Evolutionary conservation across 345 rosid species (phyloP).

Genomic region (Adansonia digitata): DNA sequence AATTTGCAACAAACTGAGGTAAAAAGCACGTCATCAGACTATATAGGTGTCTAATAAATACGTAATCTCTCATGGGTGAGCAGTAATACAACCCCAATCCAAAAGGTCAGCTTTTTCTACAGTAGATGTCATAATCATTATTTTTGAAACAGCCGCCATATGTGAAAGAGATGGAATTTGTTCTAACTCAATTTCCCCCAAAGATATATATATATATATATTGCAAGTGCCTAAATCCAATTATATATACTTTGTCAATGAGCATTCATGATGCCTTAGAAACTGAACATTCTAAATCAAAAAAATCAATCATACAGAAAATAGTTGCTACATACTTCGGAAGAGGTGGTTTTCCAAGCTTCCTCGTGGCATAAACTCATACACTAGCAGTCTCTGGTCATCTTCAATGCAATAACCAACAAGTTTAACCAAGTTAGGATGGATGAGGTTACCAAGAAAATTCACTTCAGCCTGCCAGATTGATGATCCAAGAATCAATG

Average conservation of each 20-base stretch:
- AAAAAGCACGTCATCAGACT: not conserved
- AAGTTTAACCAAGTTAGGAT: constrained; percentile 52
- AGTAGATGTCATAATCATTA: not conserved
- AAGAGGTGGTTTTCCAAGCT: constrained; percentile 68
- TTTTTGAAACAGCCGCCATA: not conserved
- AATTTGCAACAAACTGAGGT: constrained; percentile 7
- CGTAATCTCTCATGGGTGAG: not conserved
- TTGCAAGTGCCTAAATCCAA: not conserved
- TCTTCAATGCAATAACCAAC: constrained; percentile 58
- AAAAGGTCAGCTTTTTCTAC: not conserved
- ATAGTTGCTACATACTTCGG: constrained; percentile 31
- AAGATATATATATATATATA: not conserved
- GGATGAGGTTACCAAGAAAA: constrained; percentile 60
- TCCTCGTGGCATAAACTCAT: constrained; percentile 69
- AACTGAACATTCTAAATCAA: not conserved
- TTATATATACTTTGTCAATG: not conserved
- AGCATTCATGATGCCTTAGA: not conserved
- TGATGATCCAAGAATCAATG: constrained; percentile 18
- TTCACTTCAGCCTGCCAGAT: constrained; percentile 67
- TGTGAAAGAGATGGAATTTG: not conserved
- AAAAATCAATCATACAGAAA: constrained; percentile 1
- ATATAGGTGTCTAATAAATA: not conserved
- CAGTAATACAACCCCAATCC: not conserved
- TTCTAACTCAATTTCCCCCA: not conserved
- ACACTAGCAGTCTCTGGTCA: constrained; percentile 59